Evolutionary conservation across 495 filamentous ascomycete genomes (phyloP).

Genomic region (Xylaria longipes): DNA sequence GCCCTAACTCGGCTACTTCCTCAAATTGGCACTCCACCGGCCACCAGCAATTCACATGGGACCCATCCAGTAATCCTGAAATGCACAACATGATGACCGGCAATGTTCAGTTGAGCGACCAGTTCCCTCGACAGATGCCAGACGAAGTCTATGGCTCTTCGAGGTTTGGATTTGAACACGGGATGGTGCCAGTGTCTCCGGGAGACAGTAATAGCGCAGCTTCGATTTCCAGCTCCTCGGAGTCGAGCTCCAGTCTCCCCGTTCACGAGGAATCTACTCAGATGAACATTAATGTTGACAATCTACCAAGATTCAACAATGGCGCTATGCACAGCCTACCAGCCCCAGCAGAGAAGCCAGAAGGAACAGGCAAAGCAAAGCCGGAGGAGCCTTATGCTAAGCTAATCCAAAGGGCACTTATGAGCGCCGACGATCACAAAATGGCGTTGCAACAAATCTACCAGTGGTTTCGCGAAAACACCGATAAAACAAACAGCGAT

Average conservation of each 20-base stretch:
- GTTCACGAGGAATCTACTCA: neutral
- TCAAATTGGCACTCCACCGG: neutral
- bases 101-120: neutral
- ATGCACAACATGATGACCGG: neutral
- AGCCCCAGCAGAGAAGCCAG: neutral
- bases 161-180: neutral
- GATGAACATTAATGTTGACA: neutral
- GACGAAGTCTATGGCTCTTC: neutral
- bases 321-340: neutral
- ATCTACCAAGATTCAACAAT: neutral
- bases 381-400: slow-evolving; percentile 77
- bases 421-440: slow-evolving; percentile 63
- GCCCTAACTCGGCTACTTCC: too few relatives aligned
- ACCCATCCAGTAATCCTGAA: neutral
- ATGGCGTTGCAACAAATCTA: slow-evolving; percentile 90
- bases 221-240: neutral
- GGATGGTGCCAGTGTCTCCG: neutral
- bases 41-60: neutral
- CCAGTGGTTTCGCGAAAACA: slow-evolving; percentile 84
- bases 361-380: slow-evolving; percentile 35
- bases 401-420: slow-evolving; percentile 79
- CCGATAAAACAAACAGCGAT: slow-evolving; percentile 69
- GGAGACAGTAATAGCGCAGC: neutral
- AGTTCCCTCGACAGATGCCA: neutral
- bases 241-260: neutral